Percentiles rank a stretch among this genome's conserved stretches.
Evolutionary conservation across 805 yeast genomes (phyloP).

Genomic region (Nakazawaea wickerhamii): DNA sequence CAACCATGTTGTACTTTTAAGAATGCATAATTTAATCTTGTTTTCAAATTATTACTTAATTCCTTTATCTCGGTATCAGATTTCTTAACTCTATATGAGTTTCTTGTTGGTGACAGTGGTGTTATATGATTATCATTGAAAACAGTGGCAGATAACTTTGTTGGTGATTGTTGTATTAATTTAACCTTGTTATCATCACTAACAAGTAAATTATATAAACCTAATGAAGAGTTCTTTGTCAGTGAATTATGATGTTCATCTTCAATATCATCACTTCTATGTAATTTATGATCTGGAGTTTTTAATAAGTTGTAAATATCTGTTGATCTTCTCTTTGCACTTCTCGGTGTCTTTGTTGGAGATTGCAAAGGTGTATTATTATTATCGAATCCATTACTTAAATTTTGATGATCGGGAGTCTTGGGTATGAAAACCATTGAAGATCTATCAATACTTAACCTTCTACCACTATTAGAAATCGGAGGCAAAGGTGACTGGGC

Average conservation of each 20-base stretch:
- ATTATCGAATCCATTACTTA: constrained; percentile 21
- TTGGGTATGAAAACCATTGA: constrained; percentile 18
- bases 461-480: too few relatives aligned
- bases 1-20: constrained; percentile 30
- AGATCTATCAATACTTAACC: constrained; percentile 6
- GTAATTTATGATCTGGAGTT: constrained; percentile 25
- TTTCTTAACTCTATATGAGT: constrained; percentile 25
- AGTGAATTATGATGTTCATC: background rate
- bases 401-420: constrained; percentile 25
- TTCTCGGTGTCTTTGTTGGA: constrained; percentile 27
- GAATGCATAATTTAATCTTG: constrained; percentile 31
- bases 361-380: constrained; percentile 30
- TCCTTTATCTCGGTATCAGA: constrained; percentile 29
- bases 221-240: constrained; percentile 25
- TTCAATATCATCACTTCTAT: background rate
- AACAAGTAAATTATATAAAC: constrained; percentile 24
- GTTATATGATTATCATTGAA: constrained; percentile 21
- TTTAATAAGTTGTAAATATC: constrained; percentile 30
- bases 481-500: too few relatives aligned
- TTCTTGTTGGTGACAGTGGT: constrained; percentile 20
- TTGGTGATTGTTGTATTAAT: constrained; percentile 7
- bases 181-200: constrained; percentile 10
- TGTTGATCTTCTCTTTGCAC: constrained; percentile 24
- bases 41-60: constrained; percentile 30
- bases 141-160: constrained; percentile 21